Conservation (phyloP, 441 rosid species). For the Corymbia calophylla region DNA sequence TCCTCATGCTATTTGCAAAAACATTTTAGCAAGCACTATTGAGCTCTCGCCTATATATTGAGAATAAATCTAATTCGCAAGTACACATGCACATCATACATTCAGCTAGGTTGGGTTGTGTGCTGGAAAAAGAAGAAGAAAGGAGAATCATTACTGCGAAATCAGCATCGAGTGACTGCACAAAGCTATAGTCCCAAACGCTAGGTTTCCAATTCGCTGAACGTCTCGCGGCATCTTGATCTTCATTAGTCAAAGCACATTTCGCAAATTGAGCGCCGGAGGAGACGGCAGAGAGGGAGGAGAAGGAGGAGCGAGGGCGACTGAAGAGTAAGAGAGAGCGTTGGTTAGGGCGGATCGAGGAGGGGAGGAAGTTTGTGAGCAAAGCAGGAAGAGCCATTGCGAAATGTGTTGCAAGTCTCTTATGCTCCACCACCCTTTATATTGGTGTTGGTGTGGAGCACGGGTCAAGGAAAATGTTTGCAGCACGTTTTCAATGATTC, state of each 20-base stretch:
- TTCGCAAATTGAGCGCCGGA: accelerated
- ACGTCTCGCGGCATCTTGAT: background rate
- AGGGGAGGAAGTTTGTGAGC: background rate
- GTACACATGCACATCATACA: background rate
- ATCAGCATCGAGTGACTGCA: background rate
- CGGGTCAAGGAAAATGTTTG: background rate
- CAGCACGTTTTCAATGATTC: background rate
- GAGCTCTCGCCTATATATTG: background rate
- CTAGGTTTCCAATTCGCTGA: background rate
- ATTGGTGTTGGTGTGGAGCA: background rate
- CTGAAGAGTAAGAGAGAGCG: background rate
- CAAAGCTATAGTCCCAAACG: background rate
- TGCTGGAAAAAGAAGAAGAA: background rate
- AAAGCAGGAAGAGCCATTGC: background rate
- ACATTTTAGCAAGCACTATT: background rate
- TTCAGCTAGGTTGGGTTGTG: background rate
- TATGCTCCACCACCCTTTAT: background rate
- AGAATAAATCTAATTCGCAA: background rate
- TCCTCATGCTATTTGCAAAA: background rate
- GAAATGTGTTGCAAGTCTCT: background rate
- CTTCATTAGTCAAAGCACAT: background rate
- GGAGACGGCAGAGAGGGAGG: background rate
- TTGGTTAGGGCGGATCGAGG: background rate
- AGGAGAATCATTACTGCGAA: background rate
- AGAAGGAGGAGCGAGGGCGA: background rate